Evolutionary conservation across 306 rosid genomes (phyloP), one percentile per base, ranked within the genome.

Genomic region (Pueraria montana): DNA sequence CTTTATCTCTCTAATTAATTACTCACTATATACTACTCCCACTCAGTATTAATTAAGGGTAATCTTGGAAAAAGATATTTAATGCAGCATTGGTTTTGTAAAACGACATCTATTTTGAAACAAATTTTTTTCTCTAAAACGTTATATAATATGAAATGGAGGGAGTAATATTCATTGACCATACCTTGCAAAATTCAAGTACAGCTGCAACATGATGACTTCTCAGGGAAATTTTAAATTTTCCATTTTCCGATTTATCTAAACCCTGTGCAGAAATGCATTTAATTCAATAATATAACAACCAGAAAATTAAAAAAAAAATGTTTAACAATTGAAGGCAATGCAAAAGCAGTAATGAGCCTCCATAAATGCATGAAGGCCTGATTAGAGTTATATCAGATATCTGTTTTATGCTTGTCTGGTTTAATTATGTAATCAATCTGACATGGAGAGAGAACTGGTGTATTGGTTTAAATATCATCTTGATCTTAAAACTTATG

Each of bases 161-260:
- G n/a, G n/a, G n/a, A n/a, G n/a, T n/a, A 53, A 73, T 53, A 74
- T 53, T 52, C 74, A 78, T 30, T 20, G 50, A 24, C 55, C 86
- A 74, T 92, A 96, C 99, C 98, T 91, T 87, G 78, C 99, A 96
- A 88, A 89, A 93, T 85, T 96, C 97, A 62, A 96, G 89, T 50
- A 94, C 87, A 36, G 92, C 95, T 6, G 93, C 88, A 87, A 90
- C 90, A 26, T 89, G 94, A 92, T 89, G 91, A 79, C 90, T 90
- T 92, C 86, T 89, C 83, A 96, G 71, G 64, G 76, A 80, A 83
- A 96, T 89, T 89, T 91, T 94, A 79, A 92, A 85, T 82, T 91
- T 91, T 68, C 98, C 97, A 82, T 92, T 82, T 82, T 89, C 90
- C 86, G 85, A 79, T 90, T 86, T 94, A 77, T 86, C 89, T 66